Conservation (phyloP, 805 yeast genomes). For the Zygosaccharomyces rouxii region DNA sequence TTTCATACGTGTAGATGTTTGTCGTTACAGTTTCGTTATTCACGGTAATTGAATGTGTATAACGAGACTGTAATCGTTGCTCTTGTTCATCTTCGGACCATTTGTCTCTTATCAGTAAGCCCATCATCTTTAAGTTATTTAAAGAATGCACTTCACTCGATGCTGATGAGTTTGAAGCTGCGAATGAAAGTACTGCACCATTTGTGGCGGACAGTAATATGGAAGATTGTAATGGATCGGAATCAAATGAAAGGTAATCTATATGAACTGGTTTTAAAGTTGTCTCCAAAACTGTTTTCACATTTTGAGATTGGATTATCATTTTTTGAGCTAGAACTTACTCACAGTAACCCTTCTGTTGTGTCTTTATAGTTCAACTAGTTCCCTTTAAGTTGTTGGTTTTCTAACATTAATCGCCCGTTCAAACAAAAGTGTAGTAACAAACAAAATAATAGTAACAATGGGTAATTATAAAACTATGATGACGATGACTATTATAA, state of each 20-base stretch:
- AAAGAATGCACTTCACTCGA: conserved; percentile 16
- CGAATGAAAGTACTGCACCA: conserved; percentile 31
- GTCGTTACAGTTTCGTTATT: conserved; percentile 12
- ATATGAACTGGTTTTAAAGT: conserved; percentile 21
- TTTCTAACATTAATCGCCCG: not conserved
- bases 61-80: conserved; percentile 8
- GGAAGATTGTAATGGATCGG: conserved; percentile 26
- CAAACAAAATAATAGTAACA: not conserved
- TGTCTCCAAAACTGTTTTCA: conserved; percentile 18
- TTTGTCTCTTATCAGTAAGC: conserved; percentile 31
- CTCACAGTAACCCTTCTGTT: not conserved
- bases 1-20: conserved; percentile 31
- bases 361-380: not conserved
- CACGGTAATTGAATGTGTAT: conserved; percentile 11
- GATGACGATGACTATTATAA: not conserved
- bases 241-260: conserved; percentile 14
- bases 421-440: not conserved
- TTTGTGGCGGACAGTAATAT: conserved; percentile 24
- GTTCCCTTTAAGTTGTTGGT: not conserved
- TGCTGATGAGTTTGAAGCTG: conserved; percentile 12
- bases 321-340: not conserved
- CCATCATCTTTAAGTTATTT: conserved; percentile 34
- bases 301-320: conserved; percentile 27
- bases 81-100: conserved; percentile 32
- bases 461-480: not conserved